Evolutionary conservation across 306 rosid genomes (phyloP).

Genomic region (Quercus berberidifolia): DNA sequence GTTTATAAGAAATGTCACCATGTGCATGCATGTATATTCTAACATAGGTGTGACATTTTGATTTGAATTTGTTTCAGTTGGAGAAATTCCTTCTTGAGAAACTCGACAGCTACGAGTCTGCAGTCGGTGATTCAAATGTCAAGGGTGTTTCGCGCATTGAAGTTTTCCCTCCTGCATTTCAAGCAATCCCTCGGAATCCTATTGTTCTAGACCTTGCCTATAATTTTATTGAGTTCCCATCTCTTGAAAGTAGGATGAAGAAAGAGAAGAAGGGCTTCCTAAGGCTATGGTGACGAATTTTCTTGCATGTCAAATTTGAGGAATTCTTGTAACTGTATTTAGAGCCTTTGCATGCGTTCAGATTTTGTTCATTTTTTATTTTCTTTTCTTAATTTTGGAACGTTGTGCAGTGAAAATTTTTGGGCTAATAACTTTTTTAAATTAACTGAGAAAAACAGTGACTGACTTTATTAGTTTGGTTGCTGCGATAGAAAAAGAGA

Average conservation of each 20-base stretch:
- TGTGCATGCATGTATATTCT: background rate
- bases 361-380: background rate
- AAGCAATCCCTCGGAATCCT: constrained; percentile 50
- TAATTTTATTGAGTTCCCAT: constrained; percentile 29
- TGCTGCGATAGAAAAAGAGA: background rate
- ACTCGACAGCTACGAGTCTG: constrained; percentile 44
- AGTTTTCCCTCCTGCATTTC: constrained; percentile 47
- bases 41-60: background rate
- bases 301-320: background rate
- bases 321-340: background rate
- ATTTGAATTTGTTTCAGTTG: constrained; percentile 21
- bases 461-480: background rate
- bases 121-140: constrained; percentile 36
- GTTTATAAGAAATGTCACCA: background rate
- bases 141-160: constrained; percentile 40
- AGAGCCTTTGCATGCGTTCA: background rate
- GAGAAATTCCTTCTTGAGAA: constrained; percentile 50
- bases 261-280: constrained; percentile 55
- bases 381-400: background rate
- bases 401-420: background rate
- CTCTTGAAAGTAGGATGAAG: constrained; percentile 52
- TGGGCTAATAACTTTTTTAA: background rate
- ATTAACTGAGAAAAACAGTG: background rate
- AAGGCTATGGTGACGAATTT: constrained; percentile 48
- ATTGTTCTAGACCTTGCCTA: constrained; percentile 11